These are phyloP conservation scores for Morella rubra DNA, from an alignment of 306 rosid species.

Conservation along the genomic window DNA sequence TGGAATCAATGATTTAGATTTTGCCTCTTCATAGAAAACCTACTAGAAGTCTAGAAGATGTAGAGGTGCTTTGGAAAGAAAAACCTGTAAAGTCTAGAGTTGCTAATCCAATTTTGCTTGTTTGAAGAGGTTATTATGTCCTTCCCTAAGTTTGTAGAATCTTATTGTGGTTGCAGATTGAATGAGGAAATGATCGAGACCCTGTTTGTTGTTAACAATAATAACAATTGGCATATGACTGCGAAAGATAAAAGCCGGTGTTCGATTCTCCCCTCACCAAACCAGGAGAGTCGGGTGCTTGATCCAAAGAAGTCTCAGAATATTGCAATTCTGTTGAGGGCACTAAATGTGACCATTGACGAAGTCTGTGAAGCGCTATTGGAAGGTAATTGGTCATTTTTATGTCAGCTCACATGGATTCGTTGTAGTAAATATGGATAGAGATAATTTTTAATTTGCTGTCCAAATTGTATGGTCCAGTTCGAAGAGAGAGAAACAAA, in stretches of 20 bases:
- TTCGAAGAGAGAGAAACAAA: too few species aligned
- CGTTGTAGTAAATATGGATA: neutral
- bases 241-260: conserved; percentile 53
- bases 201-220: conserved; percentile 63
- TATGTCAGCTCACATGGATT: neutral
- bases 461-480: neutral
- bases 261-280: conserved; percentile 35
- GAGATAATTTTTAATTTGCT: neutral
- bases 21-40: too few species aligned
- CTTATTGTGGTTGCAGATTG: conserved; percentile 51
- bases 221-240: conserved; percentile 28
- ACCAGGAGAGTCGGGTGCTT: conserved; percentile 68
- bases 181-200: conserved; percentile 96
- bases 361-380: conserved; percentile 89
- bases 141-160: neutral
- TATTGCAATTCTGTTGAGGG: conserved; percentile 81
- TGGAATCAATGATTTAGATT: too few species aligned
- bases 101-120: neutral
- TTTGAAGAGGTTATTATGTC: neutral
- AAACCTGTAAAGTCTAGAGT: neutral
- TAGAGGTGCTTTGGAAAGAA: too few species aligned
- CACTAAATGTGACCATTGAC: conserved; percentile 83
- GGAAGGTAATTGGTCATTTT: conserved; percentile 54
- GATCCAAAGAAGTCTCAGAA: conserved; percentile 98
- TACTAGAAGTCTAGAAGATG: too few species aligned